phyloP scores from a whole-genome alignment of 2,329 filamentous ascomycete genomes.

The Penicillium corylophilum region DNA sequence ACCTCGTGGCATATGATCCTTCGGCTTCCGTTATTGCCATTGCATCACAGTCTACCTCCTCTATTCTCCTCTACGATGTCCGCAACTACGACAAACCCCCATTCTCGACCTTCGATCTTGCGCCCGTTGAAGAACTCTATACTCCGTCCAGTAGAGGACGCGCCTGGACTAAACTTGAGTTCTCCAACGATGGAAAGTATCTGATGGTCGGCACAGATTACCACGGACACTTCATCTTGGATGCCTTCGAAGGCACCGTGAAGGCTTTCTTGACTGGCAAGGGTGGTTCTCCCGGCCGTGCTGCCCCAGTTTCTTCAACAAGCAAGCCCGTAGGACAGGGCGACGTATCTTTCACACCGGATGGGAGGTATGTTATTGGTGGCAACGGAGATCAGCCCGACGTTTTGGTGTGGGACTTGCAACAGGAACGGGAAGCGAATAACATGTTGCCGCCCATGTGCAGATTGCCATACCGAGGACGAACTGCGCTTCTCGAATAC shows the following conservation, averaged over 20 bases:
- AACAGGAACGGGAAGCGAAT: slow-evolving; percentile 57
- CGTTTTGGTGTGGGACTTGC: slow-evolving; percentile 82
- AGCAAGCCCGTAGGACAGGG: slow-evolving; percentile 57
- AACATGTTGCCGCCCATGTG: slow-evolving; percentile 46
- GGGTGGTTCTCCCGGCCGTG: slow-evolving; percentile 48
- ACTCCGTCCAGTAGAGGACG: slow-evolving; percentile 50
- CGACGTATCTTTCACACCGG: slow-evolving; percentile 85
- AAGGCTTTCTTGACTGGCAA: slow-evolving; percentile 67
- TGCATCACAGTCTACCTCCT: slow-evolving; percentile 75
- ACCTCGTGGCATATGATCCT: slow-evolving; percentile 85
- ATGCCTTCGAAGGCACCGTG: slow-evolving; percentile 81
- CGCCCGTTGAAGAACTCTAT: slow-evolving; percentile 54
- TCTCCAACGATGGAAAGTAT: slow-evolving; percentile 91
- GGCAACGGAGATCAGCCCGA: slow-evolving; percentile 69
- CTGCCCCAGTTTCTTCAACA: slow-evolving; percentile 53
- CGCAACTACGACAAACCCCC: slow-evolving; percentile 92
- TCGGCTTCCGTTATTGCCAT: slow-evolving; percentile 90
- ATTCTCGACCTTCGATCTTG: slow-evolving; percentile 80
- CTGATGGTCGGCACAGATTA: slow-evolving; percentile 82
- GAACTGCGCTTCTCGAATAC: slow-evolving; percentile 74
- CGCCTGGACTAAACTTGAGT: slow-evolving; percentile 85
- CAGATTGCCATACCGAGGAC: slow-evolving; percentile 49
- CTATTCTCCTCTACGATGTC: slow-evolving; percentile 85
- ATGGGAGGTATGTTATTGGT: slow-evolving; percentile 84
- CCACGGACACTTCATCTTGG: slow-evolving; percentile 84